Base-by-base conservation (phyloP, 192 early-diverging fungal genomes). In the Coemansia sp. region DNA sequence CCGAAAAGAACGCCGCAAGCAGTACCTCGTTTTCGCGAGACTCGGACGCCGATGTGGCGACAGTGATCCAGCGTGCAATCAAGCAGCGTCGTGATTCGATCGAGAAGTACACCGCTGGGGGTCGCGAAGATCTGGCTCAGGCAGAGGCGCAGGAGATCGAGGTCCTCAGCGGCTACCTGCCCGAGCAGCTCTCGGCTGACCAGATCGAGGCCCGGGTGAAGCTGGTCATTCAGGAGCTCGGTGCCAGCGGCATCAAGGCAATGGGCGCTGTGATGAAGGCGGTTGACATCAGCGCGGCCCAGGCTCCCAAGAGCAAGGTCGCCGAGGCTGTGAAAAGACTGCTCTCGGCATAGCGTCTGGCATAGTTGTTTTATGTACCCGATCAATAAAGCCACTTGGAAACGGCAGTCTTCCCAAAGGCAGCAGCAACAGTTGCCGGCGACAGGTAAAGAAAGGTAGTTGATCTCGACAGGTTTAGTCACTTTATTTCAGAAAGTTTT, bases 191-290 rank as follows among this genome's bases (percentile, higher is more conserved):
- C 77, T 81, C 86, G 1, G 72, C 74, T 8, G 82, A 86, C 53
- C 87, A 94, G 65, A 87, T 97, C 55, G 87, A 86, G 63, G 74
- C 58, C 0, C 74, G 86, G 13, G 83, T 88, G 32, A 65, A 69
- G 36, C 65, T 85, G 49, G 53, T 84, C 11, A 86, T 87, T 29
- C 55, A 64, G 55, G 52, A 53, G 18, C 71, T 74, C 23, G 65
- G 65, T 20, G 63, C 62, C 24, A 88, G 85, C 20, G 75, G 85
- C 6, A 61, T 82, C 28, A 93, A 91, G 77, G 91, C 91, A 51
- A 74, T 97, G 72, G 93, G 95, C 23, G 83, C 84, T 36, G 86
- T 97, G 22, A 95, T 97, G 91, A 91, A 91, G 72, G 88, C 83
- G 52, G 78, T 90, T 32, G 81, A 80, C 7, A 67, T 93, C 42